Evolutionary conservation across 768 basidiomycete species (phyloP).

Genomic region (Clavaria fumosa): DNA sequence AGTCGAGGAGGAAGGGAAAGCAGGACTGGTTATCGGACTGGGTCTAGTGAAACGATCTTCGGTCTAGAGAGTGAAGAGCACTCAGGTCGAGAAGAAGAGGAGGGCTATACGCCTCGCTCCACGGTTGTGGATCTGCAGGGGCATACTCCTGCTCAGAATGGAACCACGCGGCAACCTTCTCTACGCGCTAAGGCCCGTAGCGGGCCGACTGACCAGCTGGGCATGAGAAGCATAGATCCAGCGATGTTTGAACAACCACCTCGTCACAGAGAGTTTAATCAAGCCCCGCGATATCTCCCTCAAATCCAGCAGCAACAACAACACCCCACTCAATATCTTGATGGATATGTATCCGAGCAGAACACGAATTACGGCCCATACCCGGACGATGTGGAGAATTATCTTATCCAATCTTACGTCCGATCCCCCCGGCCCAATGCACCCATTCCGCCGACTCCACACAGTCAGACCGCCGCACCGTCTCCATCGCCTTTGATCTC

Average conservation of each 20-base stretch:
- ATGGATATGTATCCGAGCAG: no score
- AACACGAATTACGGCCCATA: no score
- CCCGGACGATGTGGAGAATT: no score
- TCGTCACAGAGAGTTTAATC: constrained; percentile 7
- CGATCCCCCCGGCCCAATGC: constrained; percentile 39
- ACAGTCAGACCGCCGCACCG: constrained; percentile 57
- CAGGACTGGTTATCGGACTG: constrained; percentile 25
- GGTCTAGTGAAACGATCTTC: constrained; percentile 32
- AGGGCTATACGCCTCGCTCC: constrained; percentile 52
- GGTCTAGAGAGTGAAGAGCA: constrained; percentile 23
- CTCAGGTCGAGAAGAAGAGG: constrained; percentile 30
- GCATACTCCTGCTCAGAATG: constrained; percentile 8
- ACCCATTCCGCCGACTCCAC: constrained; percentile 68
- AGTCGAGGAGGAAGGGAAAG: constrained; percentile 19
- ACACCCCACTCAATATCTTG: no score
- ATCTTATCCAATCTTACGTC: not conserved
- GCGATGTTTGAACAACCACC: constrained; percentile 25
- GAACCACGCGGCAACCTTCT: constrained; percentile 1
- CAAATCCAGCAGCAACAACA: constrained; percentile 12
- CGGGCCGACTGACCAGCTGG: constrained; percentile 46
- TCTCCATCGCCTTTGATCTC: constrained; percentile 55
- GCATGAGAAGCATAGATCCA: constrained; percentile 43
- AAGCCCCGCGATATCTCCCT: constrained; percentile 17
- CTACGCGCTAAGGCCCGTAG: constrained; percentile 36
- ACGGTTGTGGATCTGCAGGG: constrained; percentile 35